Evolutionary conservation across 208 protist species (phyloP), one percentile per base, ranked within the genome.

Genomic region (Leishmania arabica): DNA sequence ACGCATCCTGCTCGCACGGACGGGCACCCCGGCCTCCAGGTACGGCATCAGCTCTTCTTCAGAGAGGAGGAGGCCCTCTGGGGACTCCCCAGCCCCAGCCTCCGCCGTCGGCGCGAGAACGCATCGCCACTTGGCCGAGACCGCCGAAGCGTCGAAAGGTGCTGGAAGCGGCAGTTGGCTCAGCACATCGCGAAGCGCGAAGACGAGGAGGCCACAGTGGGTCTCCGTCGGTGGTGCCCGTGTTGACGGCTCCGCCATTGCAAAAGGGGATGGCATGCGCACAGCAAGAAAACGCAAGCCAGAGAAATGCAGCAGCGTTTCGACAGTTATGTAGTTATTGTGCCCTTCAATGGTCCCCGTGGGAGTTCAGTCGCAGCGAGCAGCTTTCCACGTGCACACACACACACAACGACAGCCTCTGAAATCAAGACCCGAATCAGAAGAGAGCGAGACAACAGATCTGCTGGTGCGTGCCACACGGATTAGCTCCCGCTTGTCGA

Each of bases 61-160:
- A 3, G 72, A 78, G 21, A 79, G 37, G n/a, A 78, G 60, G 3
- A 82, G 75, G 5, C 81, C 70, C 34, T 84, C 85, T 2, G 65
- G 73, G 0, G 70, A 69, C 3, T 82, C 77, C 11, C 62, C 49
- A 27, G 24, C 47, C 3, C 53, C 76, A 21, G 2, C 45, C 72
- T 71, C 64, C 4, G 90, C 82, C n/a, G 86, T 81, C 31, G 91
- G 91, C 1, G 86, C 90, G 60, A 97, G 82, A 4, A 95, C 88
- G 70, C 95, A 98, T 3, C 95, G 89, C 95, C 93, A 98, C 82
- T 95, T 97, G 58, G 64, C 68, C 34, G 92, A 96, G 8, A 98
- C 81, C 9, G 74, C 62, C 0, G 72, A 78, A 6, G 92, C 76
- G 2, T 78, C 71, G 62, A 82, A 90, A 8, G 75, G 78, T 1